These are phyloP conservation scores for Neopestalotiopsis rosae DNA, from an alignment of 2,329 filamentous ascomycete genomes.

Conservation along the genomic window DNA sequence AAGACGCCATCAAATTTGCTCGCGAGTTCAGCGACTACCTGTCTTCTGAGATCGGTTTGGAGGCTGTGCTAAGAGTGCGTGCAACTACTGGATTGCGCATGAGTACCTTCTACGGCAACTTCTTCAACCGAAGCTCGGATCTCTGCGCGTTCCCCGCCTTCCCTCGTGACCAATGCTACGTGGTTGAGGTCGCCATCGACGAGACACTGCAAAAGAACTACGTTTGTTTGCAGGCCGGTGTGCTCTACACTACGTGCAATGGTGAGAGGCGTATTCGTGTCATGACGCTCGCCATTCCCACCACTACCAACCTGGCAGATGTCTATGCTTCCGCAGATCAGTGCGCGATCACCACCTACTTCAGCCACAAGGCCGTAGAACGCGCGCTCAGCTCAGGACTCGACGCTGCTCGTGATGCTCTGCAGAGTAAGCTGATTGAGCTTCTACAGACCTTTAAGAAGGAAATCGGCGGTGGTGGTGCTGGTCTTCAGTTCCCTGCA, in stretches of 20 bases:
- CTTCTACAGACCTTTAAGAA: slow-evolving; percentile 95
- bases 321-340: slow-evolving; percentile 96
- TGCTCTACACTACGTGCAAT: slow-evolving; percentile 97
- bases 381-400: slow-evolving; percentile 83
- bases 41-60: slow-evolving; percentile 94
- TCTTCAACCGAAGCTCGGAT: slow-evolving; percentile 91
- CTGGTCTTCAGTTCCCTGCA: slow-evolving; percentile 90
- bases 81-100: slow-evolving; percentile 94
- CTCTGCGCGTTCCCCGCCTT: slow-evolving; percentile 86
- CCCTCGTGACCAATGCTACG: slow-evolving; percentile 95
- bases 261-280: slow-evolving; percentile 95
- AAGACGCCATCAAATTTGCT: slow-evolving; percentile 98
- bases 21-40: slow-evolving; percentile 96
- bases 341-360: slow-evolving; percentile 90
- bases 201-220: slow-evolving; percentile 91
- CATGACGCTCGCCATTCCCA: slow-evolving; percentile 89
- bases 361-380: slow-evolving; percentile 97
- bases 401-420: slow-evolving; percentile 86
- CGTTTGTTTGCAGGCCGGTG: slow-evolving; percentile 90
- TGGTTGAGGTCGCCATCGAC: slow-evolving; percentile 97
- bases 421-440: slow-evolving; percentile 91
- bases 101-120: slow-evolving; percentile 99
- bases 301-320: slow-evolving; percentile 87
- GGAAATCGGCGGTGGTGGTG: slow-evolving; percentile 87
- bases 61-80: slow-evolving; percentile 93